phyloP scores from a whole-genome alignment of 768 basidiomycete species.

The Tulasnella sp. region DNA sequence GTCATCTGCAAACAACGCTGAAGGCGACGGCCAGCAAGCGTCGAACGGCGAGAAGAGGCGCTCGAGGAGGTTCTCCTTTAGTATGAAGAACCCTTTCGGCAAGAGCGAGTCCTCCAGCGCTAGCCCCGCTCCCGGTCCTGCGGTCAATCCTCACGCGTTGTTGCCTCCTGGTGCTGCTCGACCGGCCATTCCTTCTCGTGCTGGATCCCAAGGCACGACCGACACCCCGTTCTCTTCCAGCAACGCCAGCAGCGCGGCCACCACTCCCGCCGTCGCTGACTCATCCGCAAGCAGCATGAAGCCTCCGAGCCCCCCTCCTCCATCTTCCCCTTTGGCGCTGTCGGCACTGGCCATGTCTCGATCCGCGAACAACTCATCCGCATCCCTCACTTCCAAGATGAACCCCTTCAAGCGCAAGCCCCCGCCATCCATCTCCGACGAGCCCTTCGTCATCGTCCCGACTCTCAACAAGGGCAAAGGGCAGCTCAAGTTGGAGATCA shows the following conservation, averaged over 20 bases:
- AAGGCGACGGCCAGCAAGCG: too few relatives aligned
- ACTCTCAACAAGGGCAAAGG: neutral
- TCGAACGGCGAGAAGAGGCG: too few relatives aligned
- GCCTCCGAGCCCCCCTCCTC: too few relatives aligned
- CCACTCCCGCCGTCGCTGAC: neutral
- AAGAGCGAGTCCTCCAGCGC: neutral
- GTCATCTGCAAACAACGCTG: too few relatives aligned
- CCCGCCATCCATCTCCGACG: neutral
- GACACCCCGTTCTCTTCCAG: neutral
- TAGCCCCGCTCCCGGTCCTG: neutral
- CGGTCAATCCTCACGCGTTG: neutral
- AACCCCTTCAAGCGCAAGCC: conserved; percentile 17
- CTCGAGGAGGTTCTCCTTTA: too few relatives aligned
- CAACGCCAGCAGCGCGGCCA: neutral
- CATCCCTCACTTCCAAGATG: neutral
- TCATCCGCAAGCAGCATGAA: too few relatives aligned
- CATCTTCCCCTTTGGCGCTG: neutral
- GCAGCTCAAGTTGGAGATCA: neutral
- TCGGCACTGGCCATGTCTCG: neutral
- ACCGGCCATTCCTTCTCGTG: neutral
- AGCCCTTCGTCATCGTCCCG: neutral
- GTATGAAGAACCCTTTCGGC: neutral
- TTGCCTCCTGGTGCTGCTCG: neutral
- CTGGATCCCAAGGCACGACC: neutral
- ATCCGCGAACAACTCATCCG: neutral